Base-by-base conservation (phyloP, 164 flowering plant species). In the Hamamelis virginiana region DNA sequence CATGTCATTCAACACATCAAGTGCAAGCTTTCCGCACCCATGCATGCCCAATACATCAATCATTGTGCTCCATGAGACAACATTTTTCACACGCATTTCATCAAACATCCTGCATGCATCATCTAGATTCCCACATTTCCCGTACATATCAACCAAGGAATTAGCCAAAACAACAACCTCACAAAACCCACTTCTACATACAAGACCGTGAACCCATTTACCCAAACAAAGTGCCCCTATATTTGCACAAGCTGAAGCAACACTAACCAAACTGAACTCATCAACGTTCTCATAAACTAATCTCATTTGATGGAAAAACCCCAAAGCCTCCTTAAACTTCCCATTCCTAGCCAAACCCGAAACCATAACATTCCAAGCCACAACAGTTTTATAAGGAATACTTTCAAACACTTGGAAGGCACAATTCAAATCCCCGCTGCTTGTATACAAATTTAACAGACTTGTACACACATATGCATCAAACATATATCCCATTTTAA, bases 1-100 rank as follows among this genome's bases (percentile, higher is more conserved):
- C 67, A 80, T 56, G 3, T 43, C 12, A 11, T 47, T 18, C 44
- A 82, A 82, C 0, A 82, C 72, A 33, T 71, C 62, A 9, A 80
- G 64, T 11, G 85, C 85, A 22, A 71, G 72, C 64, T 63, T 65
- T 14, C 80, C 80, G 62, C 62, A 75, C 11, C 84, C 84, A 69
- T 78, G 82, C 81, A 76, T 80, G n/a, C 82, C 80, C 26, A 72
- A 78, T 6, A 72, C 77, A 5, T 75, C 73, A 62, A 82, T 82
- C 82, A 80, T 69, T 10, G 65, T 65, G 63, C 74, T 78, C 84
- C 81, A 78, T 14, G 77, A n/a, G n/a, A n/a, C n/a, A n/a, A n/a
- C n/a, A n/a, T n/a, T n/a, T n/a, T n/a, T n/a, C n/a, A n/a, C n/a
- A 69, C n/a, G n/a, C n/a, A n/a, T n/a, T n/a, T n/a, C n/a, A n/a